phyloP scores from a whole-genome alignment of 2,329 filamentous ascomycete species.

The Onygenales sp. region DNA sequence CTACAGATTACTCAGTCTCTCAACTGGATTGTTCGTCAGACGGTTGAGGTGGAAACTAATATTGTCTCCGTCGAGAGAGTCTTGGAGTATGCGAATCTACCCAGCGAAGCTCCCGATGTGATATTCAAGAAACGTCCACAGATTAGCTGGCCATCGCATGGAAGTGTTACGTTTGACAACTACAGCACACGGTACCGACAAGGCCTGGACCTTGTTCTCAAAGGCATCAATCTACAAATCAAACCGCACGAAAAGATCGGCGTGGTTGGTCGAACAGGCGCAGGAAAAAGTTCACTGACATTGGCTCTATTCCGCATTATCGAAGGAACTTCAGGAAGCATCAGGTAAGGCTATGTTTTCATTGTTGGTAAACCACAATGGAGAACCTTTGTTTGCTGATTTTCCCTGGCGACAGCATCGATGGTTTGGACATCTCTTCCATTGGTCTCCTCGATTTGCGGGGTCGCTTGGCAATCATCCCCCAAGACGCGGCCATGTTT shows the following conservation, averaged over 20 bases:
- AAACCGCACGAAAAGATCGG: constrained; percentile 97
- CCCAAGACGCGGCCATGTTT: constrained; percentile 93
- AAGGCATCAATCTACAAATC: constrained; percentile 84
- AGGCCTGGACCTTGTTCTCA: constrained; percentile 83
- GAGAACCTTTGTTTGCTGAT: constrained; percentile 3
- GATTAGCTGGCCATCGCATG: constrained; percentile 83
- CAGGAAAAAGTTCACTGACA: constrained; percentile 90
- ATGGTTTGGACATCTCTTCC: constrained; percentile 75
- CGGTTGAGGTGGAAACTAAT: constrained; percentile 99
- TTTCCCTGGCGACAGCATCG: constrained; percentile 52
- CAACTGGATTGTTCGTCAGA: constrained; percentile 98
- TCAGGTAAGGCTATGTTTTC: constrained; percentile 36
- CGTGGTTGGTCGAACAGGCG: constrained; percentile 89
- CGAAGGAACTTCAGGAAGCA: constrained; percentile 70
- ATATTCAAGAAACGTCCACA: constrained; percentile 78
- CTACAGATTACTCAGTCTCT: constrained; percentile 93
- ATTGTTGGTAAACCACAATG: neutral
- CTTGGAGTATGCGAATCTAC: constrained; percentile 84
- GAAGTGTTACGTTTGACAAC: constrained; percentile 81
- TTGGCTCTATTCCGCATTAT: constrained; percentile 93
- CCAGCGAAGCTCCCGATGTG: constrained; percentile 89
- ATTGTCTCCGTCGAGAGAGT: constrained; percentile 98
- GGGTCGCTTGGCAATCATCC: constrained; percentile 86
- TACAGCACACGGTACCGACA: constrained; percentile 90
- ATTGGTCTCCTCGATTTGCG: constrained; percentile 87